phyloP scores from a whole-genome alignment of 2,329 filamentous ascomycete species.

The Apiospora malaysiana region DNA sequence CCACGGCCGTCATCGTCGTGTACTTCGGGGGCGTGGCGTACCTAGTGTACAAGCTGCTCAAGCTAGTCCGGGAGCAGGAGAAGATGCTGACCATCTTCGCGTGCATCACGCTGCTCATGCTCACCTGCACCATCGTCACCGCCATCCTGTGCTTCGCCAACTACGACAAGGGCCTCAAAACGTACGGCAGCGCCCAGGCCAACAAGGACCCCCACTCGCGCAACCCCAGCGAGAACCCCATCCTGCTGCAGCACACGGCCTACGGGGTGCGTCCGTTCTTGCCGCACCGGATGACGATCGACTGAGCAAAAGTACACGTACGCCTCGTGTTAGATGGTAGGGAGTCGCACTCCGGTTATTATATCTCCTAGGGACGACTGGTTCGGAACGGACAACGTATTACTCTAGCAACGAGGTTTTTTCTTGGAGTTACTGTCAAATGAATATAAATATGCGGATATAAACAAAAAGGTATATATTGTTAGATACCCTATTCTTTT shows the following conservation, averaged over 20 bases:
- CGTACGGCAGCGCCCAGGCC: neutral
- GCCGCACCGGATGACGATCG: slow-evolving; percentile 1
- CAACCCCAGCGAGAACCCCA: slow-evolving; percentile 2
- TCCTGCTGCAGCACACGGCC: neutral
- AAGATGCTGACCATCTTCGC: neutral
- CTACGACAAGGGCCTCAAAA: slow-evolving; percentile 9
- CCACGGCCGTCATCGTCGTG: neutral
- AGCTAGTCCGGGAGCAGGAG: neutral
- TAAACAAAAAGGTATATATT: neutral
- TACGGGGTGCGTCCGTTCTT: neutral
- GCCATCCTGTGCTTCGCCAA: neutral
- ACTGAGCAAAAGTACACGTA: neutral
- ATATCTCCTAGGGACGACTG: too few species aligned
- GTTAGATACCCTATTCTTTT: neutral
- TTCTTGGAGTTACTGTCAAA: neutral
- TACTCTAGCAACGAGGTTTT: too few species aligned
- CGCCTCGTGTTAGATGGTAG: neutral
- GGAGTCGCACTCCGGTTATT: too few species aligned
- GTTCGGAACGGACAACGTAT: too few species aligned
- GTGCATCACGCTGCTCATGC: neutral
- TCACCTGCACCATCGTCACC: neutral
- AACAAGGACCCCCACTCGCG: neutral
- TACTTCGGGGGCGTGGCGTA: neutral
- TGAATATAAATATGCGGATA: neutral
- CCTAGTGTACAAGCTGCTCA: neutral